Conservation (phyloP, 805 yeast species). For the Starmerella gropengiesseri region DNA sequence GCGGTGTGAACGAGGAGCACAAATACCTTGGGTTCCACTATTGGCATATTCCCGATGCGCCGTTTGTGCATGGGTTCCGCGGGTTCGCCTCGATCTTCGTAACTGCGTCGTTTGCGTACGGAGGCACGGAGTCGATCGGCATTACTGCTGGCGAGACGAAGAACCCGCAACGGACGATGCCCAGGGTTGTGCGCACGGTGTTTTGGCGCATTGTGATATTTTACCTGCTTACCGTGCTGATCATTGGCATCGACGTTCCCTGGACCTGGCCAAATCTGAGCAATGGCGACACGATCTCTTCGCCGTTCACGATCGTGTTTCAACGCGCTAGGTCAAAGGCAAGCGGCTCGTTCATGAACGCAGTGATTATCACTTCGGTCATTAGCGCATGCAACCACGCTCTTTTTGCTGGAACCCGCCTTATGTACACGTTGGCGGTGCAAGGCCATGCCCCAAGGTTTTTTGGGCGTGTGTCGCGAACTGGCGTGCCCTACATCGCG, state of each 20-base stretch:
- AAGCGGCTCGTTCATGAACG: conserved; percentile 44
- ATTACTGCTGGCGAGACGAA: conserved; percentile 52
- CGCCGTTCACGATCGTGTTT: conserved; percentile 38
- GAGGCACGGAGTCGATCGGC: conserved; percentile 49
- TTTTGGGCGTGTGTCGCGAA: conserved; percentile 37
- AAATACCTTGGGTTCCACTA: conserved; percentile 40
- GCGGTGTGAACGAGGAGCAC: conserved; percentile 37
- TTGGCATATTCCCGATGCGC: conserved; percentile 43
- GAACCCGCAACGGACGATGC: conserved; percentile 48
- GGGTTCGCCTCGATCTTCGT: conserved; percentile 45
- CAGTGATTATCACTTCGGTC: conserved; percentile 40
- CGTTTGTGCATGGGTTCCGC: conserved; percentile 30
- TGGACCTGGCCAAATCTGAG: conserved; percentile 40
- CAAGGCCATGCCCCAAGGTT: conserved; percentile 50
- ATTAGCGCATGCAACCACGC: conserved; percentile 58
- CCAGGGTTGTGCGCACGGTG: conserved; percentile 46
- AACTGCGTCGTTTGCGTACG: conserved; percentile 47
- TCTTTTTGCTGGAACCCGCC: conserved; percentile 53
- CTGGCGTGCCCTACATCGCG: conserved; percentile 45
- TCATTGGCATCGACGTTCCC: conserved; percentile 51
- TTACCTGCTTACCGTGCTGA: conserved; percentile 44
- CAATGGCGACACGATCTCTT: conserved; percentile 35
- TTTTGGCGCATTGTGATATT: conserved; percentile 44
- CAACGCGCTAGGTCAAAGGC: conserved; percentile 36
- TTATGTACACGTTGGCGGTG: conserved; percentile 47